Conservation (phyloP, 2,329 filamentous ascomycete species). For the Bertia moriformis region DNA sequence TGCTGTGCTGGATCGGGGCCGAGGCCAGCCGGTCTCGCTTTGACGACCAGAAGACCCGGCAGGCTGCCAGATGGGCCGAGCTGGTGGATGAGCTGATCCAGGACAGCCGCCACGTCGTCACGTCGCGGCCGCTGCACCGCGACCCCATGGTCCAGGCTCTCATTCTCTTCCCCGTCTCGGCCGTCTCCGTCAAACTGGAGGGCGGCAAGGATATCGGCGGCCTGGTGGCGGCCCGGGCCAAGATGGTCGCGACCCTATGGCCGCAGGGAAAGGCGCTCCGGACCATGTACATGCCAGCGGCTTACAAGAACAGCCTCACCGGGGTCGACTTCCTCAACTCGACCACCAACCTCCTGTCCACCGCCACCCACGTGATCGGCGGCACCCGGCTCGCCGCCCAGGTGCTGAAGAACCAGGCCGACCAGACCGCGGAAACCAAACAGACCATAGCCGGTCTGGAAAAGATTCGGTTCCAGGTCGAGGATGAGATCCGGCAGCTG, state of each 20-base stretch:
- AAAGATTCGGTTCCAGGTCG: too few relatives aligned
- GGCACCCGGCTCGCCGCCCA: slow-evolving; percentile 29
- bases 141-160: slow-evolving; percentile 5
- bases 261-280: slow-evolving; percentile 19
- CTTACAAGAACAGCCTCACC: slow-evolving; percentile 11
- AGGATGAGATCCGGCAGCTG: too few relatives aligned
- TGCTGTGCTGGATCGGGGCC: slow-evolving; percentile 22
- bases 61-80: slow-evolving; percentile 27
- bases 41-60: slow-evolving; percentile 16
- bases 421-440: too few relatives aligned
- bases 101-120: slow-evolving; percentile 19
- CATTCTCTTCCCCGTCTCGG: slow-evolving; percentile 7
- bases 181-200: slow-evolving; percentile 11
- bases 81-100: slow-evolving; percentile 33
- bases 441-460: too few relatives aligned
- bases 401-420: too few relatives aligned
- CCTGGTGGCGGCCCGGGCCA: slow-evolving; percentile 19
- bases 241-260: slow-evolving; percentile 22
- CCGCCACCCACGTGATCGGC: slow-evolving; percentile 22
- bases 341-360: slow-evolving; percentile 17
- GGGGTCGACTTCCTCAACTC: slow-evolving; percentile 15
- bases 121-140: slow-evolving; percentile 6
- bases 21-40: slow-evolving; percentile 23
- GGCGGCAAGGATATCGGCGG: slow-evolving; percentile 13
- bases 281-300: slow-evolving; percentile 17